Conservation (phyloP, 1,284 basidiomycete genomes). For the Heliocybe sulcata region DNA sequence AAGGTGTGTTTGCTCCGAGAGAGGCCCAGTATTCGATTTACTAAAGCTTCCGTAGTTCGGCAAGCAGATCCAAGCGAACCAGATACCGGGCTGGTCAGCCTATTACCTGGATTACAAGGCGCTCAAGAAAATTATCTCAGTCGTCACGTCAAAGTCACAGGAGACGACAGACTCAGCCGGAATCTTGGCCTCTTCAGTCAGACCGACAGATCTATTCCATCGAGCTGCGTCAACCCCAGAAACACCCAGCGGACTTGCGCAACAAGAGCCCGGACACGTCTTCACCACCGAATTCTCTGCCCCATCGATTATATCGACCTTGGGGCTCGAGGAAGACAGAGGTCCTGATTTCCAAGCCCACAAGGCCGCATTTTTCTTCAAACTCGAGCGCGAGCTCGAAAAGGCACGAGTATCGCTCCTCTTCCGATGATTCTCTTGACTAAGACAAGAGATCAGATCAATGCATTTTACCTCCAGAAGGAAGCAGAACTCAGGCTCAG, state of each 20-base stretch:
- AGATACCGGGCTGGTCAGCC: constrained; percentile 94
- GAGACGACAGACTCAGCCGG: constrained; percentile 86
- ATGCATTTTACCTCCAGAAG: constrained; percentile 98
- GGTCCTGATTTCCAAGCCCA: constrained; percentile 84
- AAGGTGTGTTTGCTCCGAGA: constrained; percentile 19
- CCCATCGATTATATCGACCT: constrained; percentile 50
- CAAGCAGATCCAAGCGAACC: constrained; percentile 95
- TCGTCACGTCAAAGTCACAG: constrained; percentile 87
- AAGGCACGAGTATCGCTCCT: constrained; percentile 53
- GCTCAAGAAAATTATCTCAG: constrained; percentile 98
- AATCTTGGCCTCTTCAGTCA: constrained; percentile 37
- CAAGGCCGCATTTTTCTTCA: constrained; percentile 99
- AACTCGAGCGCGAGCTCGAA: constrained; percentile 94
- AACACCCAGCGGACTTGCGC: constrained; percentile 2
- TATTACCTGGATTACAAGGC: constrained; percentile 99
- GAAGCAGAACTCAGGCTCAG: constrained; percentile 93
- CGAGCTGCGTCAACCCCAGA: constrained; percentile 6
- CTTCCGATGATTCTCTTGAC: neutral
- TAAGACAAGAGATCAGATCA: constrained; percentile 62
- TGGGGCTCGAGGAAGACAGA: constrained; percentile 59
- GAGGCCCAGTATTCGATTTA: neutral
- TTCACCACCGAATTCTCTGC: constrained; percentile 29
- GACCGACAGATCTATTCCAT: neutral
- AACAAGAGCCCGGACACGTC: constrained; percentile 15
- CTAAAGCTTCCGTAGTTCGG: constrained; percentile 67